Conservation (phyloP, 31 red algal species). For the Asparagopsis taxiformis region DNA sequence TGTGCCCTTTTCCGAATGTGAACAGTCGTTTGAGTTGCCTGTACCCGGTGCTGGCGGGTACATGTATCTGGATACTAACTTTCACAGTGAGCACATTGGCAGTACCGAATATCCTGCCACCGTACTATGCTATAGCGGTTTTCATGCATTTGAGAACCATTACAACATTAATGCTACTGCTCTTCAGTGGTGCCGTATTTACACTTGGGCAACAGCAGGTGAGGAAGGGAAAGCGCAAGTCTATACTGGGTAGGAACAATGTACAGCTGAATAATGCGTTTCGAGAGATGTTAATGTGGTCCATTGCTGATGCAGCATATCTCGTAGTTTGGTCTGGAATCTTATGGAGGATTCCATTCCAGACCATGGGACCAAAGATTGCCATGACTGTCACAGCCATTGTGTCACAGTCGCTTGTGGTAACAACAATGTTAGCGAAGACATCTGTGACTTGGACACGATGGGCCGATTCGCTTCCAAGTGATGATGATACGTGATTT, state of each 20-base stretch:
- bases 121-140: not conserved
- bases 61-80: not conserved
- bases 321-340: not conserved
- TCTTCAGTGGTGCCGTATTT: not conserved
- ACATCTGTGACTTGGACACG: not conserved
- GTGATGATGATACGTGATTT: not conserved
- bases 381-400: not conserved
- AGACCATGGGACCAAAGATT: not conserved
- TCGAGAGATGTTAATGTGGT: not conserved
- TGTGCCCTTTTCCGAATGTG: not conserved
- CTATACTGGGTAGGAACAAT: not conserved
- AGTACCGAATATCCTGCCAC: not conserved
- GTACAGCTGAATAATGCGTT: not conserved
- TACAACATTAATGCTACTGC: slow-evolving; percentile 1
- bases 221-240: not conserved
- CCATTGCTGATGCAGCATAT: not conserved
- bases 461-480: not conserved
- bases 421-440: not conserved
- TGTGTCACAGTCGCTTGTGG: not conserved
- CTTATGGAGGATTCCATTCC: not conserved
- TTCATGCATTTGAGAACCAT: not conserved
- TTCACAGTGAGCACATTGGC: not conserved
- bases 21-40: not conserved
- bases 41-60: not conserved
- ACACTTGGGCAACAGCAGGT: not conserved